Evolutionary conservation across 306 rosid genomes (phyloP), one percentile per base, ranked within the genome.

Genomic region (Rubus idaeus): DNA sequence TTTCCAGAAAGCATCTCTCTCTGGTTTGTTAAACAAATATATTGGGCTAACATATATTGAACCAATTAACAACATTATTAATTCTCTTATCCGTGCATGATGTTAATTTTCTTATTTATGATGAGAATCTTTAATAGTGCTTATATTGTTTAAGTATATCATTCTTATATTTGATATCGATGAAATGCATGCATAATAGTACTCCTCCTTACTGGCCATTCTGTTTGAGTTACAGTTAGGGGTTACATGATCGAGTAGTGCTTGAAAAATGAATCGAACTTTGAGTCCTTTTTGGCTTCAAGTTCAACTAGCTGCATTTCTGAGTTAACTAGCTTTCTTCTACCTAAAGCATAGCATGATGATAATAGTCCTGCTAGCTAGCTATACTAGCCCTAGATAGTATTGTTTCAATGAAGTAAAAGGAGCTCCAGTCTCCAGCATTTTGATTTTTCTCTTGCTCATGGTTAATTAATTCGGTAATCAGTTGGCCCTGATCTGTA

Each of bases 1-100:
- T 65, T 65, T 65, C 49, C 70, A 39, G 70, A 40, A 37, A 18
- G 70, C 49, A 65, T 65, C 70, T 65, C n/a, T 62, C 45, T 63
- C 68, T 63, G 68, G 26, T 30, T 16, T 17, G 47, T 39, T 65
- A 40, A 65, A 39, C 49, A 39, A 65, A 40, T 65, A 17, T 65
- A 8, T 18, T 3, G 47, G 20, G 44, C 62, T 3, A 56, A 57
- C 8, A 21, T 18, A 21, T 35, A 61, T 13, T 61, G 68, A 58
- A 23, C 5, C 26, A 30, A 0, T 30, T 30, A 30, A 30, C 35
- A 8, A n/a, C 60, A 55, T 18, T 55, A 58, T 57, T 47, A 47
- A 47, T 47, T 47, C 16, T 47, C 52, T 47, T 21, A 13, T 5
- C 16, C 17, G 42, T 62, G 3, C 42, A 14, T 30, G 40, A 30